phyloP scores from a whole-genome alignment of 352 stramenopile genomes.

The Phytophthora pini region DNA sequence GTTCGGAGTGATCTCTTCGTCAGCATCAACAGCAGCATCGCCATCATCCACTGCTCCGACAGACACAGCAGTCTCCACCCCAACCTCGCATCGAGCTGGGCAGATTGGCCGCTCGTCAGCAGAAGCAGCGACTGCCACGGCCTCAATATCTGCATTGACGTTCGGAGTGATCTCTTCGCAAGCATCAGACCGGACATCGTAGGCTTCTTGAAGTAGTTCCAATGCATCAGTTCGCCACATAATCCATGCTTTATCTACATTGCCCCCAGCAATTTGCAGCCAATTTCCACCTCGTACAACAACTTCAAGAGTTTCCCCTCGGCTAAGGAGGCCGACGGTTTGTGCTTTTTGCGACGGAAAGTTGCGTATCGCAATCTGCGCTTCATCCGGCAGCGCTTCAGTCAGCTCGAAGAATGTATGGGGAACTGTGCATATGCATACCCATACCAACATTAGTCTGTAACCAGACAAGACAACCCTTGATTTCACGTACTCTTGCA shows the following conservation, averaged over 20 bases:
- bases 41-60: too few species aligned
- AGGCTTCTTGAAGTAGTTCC: constrained; percentile 53
- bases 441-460: constrained; percentile 14
- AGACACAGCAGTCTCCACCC: too few species aligned
- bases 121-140: too few species aligned
- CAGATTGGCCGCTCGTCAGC: too few species aligned
- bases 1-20: too few species aligned
- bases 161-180: constrained; percentile 5
- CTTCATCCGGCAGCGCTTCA: constrained; percentile 57
- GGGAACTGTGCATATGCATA: constrained; percentile 13
- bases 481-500: constrained; percentile 52
- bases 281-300: constrained; percentile 53
- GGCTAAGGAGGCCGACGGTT: constrained; percentile 57
- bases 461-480: background rate
- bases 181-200: constrained; percentile 27
- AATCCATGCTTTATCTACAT: constrained; percentile 57
- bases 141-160: too few species aligned
- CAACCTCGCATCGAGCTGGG: too few species aligned
- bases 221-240: constrained; percentile 68
- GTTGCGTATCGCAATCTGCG: constrained; percentile 68
- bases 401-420: constrained; percentile 73
- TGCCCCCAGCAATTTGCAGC: constrained; percentile 49
- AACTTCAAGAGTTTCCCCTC: constrained; percentile 62
- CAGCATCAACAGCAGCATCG: too few species aligned
- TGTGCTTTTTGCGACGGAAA: constrained; percentile 73